Percentiles rank a stretch among this genome's conserved stretches.
Evolutionary conservation across 2,329 filamentous ascomycete genomes (phyloP).

Genomic region (Curvularia eragrostidis): DNA sequence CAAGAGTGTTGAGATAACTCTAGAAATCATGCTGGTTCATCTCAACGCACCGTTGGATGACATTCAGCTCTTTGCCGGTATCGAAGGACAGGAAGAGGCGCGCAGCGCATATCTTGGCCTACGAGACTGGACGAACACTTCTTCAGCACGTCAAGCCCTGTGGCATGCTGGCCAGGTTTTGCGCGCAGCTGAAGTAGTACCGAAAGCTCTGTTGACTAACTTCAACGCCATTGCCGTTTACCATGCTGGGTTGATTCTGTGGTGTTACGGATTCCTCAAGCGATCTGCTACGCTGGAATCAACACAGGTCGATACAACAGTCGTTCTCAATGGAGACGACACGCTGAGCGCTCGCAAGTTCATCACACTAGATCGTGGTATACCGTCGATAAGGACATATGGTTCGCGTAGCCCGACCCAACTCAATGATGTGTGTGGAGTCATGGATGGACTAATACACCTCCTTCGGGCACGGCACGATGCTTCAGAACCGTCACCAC

Average conservation of each 20-base stretch:
- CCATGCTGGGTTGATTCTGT: constrained; percentile 71
- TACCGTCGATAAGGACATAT: constrained; percentile 55
- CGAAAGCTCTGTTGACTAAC: constrained; percentile 63
- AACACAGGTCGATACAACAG: constrained; percentile 36
- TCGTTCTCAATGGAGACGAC: constrained; percentile 65
- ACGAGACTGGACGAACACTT: constrained; percentile 64
- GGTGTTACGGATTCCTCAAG: constrained; percentile 69
- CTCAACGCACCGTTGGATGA: constrained; percentile 70
- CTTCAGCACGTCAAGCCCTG: constrained; percentile 64
- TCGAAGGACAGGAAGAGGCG: constrained; percentile 71
- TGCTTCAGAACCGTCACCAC: constrained; percentile 52
- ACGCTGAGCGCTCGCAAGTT: constrained; percentile 63
- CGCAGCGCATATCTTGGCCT: constrained; percentile 64
- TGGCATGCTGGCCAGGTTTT: constrained; percentile 74
- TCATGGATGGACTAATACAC: constrained; percentile 66
- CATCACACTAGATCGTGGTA: constrained; percentile 62
- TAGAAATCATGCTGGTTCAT: constrained; percentile 66
- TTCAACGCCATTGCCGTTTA: constrained; percentile 74
- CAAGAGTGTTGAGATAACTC: constrained; percentile 43
- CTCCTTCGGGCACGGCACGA: constrained; percentile 62
- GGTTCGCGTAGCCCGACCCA: constrained; percentile 32
- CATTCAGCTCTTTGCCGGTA: constrained; percentile 71
- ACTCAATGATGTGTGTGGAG: constrained; percentile 63
- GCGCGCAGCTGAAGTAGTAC: constrained; percentile 64
- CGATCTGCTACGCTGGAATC: constrained; percentile 37